Conservation (phyloP, 2,329 filamentous ascomycete species). For the Furcasterigmium sp. region DNA sequence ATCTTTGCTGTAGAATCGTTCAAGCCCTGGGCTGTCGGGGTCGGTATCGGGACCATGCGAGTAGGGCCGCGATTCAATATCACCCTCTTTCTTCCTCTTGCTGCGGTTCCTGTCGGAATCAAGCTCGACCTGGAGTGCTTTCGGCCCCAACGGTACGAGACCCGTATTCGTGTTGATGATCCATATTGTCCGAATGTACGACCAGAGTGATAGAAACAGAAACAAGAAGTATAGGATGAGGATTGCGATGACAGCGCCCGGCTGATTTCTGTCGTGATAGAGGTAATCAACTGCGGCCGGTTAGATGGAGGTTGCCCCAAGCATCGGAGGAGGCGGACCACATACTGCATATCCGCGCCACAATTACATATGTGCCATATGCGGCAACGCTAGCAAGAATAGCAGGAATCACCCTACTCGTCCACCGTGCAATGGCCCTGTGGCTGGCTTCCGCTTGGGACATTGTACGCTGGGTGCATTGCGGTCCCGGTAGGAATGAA, state of each 20-base stretch:
- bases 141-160: constrained; percentile 57
- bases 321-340: constrained; percentile 24
- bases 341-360: constrained; percentile 64
- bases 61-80: constrained; percentile 28
- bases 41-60: constrained; percentile 34
- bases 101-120: constrained; percentile 15
- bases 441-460: constrained; percentile 21
- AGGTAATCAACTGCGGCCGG: constrained; percentile 62
- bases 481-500: too few species aligned
- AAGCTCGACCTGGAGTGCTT: background rate
- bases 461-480: constrained; percentile 5
- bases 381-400: constrained; percentile 61
- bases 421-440: constrained; percentile 47
- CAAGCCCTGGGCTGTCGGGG: constrained; percentile 63
- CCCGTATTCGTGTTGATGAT: constrained; percentile 68
- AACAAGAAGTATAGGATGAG: constrained; percentile 70
- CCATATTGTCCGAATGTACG: constrained; percentile 68
- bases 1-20: constrained; percentile 75
- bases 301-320: constrained; percentile 5
- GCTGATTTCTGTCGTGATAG: constrained; percentile 40
- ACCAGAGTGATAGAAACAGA: constrained; percentile 57
- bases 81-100: constrained; percentile 18
- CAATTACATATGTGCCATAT: constrained; percentile 67
- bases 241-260: constrained; percentile 60
- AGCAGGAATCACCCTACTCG: constrained; percentile 63